These are phyloP conservation scores for Heracleum sosnowskyi DNA, from an alignment of 129 eudicot species.

Conservation along the genomic window DNA sequence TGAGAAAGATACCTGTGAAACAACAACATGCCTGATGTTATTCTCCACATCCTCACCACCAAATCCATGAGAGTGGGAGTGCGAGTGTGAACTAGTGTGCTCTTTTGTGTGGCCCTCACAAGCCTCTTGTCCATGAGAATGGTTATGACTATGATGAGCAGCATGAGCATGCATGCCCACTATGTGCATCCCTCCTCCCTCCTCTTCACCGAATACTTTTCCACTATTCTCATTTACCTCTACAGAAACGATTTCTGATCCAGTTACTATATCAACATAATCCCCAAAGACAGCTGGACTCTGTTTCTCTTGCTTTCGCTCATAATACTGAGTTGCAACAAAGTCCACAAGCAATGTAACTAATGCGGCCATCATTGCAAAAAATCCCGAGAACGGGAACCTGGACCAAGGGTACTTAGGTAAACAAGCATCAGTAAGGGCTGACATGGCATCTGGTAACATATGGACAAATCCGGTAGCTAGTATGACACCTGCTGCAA, in stretches of 20 bases:
- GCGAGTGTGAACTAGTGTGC: constrained; percentile 31
- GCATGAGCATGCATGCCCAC: constrained; percentile 96
- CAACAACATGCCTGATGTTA: constrained; percentile 65
- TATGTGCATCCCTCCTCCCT: constrained; percentile 73
- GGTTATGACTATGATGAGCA: constrained; percentile 85
- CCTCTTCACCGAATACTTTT: constrained; percentile 73
- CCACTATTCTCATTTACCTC: constrained; percentile 25
- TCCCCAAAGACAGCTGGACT: constrained; percentile 31
- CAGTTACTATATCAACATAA: constrained; percentile 29
- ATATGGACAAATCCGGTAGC: constrained; percentile 96
- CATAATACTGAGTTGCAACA: constrained; percentile 77
- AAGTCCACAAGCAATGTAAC: constrained; percentile 74
- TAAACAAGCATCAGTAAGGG: constrained; percentile 53
- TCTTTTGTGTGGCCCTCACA: constrained; percentile 39
- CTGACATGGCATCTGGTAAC: constrained; percentile 72
- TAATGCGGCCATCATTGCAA: constrained; percentile 81
- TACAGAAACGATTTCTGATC: constrained; percentile 40
- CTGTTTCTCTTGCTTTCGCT: constrained; percentile 64
- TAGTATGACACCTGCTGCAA: constrained; percentile 90
- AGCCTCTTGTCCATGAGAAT: constrained; percentile 58
- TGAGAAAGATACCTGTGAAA: constrained; percentile 61
- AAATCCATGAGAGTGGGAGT: constrained; percentile 34
- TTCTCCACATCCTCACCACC: constrained; percentile 47
- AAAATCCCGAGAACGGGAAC: constrained; percentile 79
- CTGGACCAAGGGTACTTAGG: constrained; percentile 78